These are phyloP conservation scores for Streptanthus diversifolius DNA, from an alignment of 345 rosid species.

Conservation along the genomic window DNA sequence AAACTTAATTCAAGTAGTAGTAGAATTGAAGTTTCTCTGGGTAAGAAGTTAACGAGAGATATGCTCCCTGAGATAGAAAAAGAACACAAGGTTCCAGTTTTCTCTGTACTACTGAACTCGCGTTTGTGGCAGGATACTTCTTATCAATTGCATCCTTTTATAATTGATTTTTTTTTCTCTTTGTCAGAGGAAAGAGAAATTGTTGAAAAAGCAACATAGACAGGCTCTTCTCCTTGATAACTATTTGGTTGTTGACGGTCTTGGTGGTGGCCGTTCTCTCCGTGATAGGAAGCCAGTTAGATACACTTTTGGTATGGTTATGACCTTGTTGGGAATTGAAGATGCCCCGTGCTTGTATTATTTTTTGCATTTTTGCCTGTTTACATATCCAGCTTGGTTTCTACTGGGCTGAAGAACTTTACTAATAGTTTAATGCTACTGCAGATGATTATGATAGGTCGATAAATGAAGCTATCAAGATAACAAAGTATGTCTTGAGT, in stretches of 20 bases:
- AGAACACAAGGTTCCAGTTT: conserved; percentile 77
- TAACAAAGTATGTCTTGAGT: conserved; percentile 60
- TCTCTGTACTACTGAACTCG: background rate
- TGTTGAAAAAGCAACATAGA: conserved; percentile 83
- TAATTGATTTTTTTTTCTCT: background rate
- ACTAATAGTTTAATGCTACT: conserved; percentile 24
- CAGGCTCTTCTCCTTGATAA: conserved; percentile 93
- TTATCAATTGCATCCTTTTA: conserved; percentile 6
- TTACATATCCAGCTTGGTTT: background rate
- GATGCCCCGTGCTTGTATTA: background rate
- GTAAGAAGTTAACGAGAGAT: conserved; percentile 83
- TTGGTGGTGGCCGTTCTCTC: conserved; percentile 87
- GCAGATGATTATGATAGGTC: conserved; percentile 99
- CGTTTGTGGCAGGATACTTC: conserved; percentile 1
- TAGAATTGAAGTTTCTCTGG: conserved; percentile 82
- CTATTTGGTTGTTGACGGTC: conserved; percentile 69
- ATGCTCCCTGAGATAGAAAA: conserved; percentile 97
- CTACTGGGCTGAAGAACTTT: background rate
- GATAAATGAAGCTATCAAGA: conserved; percentile 94
- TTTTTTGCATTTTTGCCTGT: background rate
- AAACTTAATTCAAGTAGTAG: conserved; percentile 80
- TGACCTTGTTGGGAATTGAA: background rate
- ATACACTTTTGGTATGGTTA: conserved; percentile 83
- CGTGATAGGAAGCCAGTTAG: conserved; percentile 98
- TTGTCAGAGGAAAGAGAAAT: conserved; percentile 35